Base-by-base conservation (phyloP, 768 basidiomycete species). In the Heimioporus sp. region DNA sequence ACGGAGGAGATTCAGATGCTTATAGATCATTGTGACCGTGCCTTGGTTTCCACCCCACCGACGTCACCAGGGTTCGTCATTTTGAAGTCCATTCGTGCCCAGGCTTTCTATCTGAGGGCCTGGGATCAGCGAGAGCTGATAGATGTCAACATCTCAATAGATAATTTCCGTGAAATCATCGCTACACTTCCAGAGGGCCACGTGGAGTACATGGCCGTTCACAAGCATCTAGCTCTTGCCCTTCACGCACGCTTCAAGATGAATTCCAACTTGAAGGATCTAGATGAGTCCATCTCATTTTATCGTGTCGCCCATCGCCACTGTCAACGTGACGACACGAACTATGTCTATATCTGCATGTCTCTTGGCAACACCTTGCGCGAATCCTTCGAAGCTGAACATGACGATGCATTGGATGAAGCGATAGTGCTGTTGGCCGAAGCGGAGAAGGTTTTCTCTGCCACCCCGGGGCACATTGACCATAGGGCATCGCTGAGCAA, bases 241-340 rank as follows among this genome's bases (percentile, higher is more conserved):
- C 56, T 65, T n/a, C 35, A 44, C 16, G 31, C 46, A 5, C 60
- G 63, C 24, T 65, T 62, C 49, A 10, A 50, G 24, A 7, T 46
- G 5, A 28, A 4, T 7, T 8, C 38, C 0, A 49, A 52, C 28
- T 13, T 1, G 2, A 43, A 54, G 8, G 67, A 68, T 41, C 20
- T 68, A 12, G 51, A 70, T 1, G 67, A 63, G 21, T 59, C 67
- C 19, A 59, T 68, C 17, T 36, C 20, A 3, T 10, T 44, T n/a
- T 56, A 40, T 54, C 57, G 55, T 15, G 28, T 52, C 15, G 56
- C 67, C 13, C 50, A 42, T 17, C 35, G 50, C 4, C n/a, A 5
- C 28, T 60, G 54, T 46, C 51, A 40, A 28, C 49, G 38, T n/a
- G 59, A 52, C 10, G 17, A 51, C 15, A 19, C 21, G 9, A 42